Evolutionary conservation across 148 eudicot species (phyloP), one percentile per base, ranked within the genome.

Genomic region (Camellia granthamiana): DNA sequence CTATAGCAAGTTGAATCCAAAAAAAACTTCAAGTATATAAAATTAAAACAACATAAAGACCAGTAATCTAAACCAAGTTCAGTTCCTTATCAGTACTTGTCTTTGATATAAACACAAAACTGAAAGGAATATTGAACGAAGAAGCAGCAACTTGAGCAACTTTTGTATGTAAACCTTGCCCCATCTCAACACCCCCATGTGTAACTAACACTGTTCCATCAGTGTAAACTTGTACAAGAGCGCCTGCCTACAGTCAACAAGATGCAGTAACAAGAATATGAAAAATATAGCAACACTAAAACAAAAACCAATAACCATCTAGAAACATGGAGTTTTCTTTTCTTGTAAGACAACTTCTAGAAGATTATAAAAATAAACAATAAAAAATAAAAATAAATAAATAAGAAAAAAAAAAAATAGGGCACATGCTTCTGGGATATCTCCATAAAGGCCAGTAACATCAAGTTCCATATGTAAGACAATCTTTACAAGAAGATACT

Each of bases 151-250:
- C 82, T 85, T 96, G 99, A 74, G 99, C 99, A 84, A 94, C 90
- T 87, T 96, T 96, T 11, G 99, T 96, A 84, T 96, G 98, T 78
- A 96, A 88, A 84, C 99, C 99, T 88, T 96, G 99, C 65, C 99
- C 99, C 99, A 96, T 96, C 86, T 96, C 99, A 75, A 96, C 99
- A 79, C 99, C 99, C 52, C 99, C 99, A 77, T 94, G 99, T 18
- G 98, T 96, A 62, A 93, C 99, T 76, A 96, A 84, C 72, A 96
- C 99, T 30, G 99, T 96, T 84, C 99, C 99, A 83, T 96, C 99
- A 52, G 97, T 96, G 74, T 96, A 96, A 43, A 96, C 98, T 79
- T 96, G 98, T 78, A 96, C 99, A 82, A 96, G 98, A 73, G 99
- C 98, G 67, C 99, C 99, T 75, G 99, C 99, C 99, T 96, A 81